Evolutionary conservation across 2,329 filamentous ascomycete species (phyloP).

Genomic region (Penicillium sp.): DNA sequence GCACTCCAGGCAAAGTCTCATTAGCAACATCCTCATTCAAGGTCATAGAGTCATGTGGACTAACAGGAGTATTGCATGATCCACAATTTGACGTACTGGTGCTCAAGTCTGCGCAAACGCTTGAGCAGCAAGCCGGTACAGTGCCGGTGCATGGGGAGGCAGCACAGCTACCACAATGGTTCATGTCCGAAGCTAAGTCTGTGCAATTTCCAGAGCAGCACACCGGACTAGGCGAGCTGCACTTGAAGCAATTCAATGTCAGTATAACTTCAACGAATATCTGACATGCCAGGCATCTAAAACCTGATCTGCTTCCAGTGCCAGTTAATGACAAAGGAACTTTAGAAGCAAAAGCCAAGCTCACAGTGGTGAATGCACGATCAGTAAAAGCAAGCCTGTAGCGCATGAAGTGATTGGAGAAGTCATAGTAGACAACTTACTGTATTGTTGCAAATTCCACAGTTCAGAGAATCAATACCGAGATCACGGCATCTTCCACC

Average conservation of each 20-base stretch:
- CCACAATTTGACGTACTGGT: not conserved
- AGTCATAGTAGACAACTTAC: not conserved
- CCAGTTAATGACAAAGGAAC: too few relatives aligned
- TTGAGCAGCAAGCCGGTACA: not conserved
- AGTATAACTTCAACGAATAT: too few relatives aligned
- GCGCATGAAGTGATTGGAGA: not conserved
- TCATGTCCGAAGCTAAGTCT: not conserved
- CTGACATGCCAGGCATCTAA: too few relatives aligned
- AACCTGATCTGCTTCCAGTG: too few relatives aligned
- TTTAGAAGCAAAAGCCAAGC: too few relatives aligned
- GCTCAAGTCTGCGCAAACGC: not conserved
- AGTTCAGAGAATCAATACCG: not conserved
- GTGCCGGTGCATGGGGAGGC: not conserved
- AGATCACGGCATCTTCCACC: not conserved
- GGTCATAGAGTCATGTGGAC: too few relatives aligned
- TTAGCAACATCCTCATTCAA: too few relatives aligned
- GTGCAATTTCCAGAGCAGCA: slow-evolving; percentile 11
- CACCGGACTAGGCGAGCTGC: not conserved
- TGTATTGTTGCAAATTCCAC: not conserved
- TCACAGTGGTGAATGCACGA: not conserved
- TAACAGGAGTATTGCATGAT: not conserved
- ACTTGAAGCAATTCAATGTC: not conserved
- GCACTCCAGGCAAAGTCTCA: too few relatives aligned
- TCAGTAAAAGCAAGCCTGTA: too few relatives aligned
- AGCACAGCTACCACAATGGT: not conserved